phyloP scores from a whole-genome alignment of 495 filamentous ascomycete species.

The Penicillium ucsense region DNA sequence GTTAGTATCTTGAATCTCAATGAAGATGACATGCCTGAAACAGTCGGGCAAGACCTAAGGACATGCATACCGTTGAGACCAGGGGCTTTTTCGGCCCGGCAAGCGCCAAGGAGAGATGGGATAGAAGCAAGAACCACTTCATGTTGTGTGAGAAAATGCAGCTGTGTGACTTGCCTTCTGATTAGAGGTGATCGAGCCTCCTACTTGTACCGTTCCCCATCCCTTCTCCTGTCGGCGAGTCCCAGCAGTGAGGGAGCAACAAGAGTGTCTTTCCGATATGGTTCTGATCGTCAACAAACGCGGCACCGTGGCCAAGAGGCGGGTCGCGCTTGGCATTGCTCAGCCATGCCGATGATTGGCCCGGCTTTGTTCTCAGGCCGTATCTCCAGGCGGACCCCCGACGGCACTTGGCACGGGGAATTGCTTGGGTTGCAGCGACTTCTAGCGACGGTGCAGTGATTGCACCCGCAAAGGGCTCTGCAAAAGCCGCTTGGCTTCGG shows the following conservation, averaged over 20 bases:
- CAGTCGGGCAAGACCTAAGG: too few relatives aligned
- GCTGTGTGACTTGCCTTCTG: too few relatives aligned
- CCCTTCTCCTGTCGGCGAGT: too few relatives aligned
- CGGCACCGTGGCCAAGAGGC: conserved; percentile 4
- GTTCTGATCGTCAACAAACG: too few relatives aligned
- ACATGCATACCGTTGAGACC: conserved; percentile 9
- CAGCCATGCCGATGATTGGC: conserved; percentile 4
- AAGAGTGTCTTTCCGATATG: too few relatives aligned
- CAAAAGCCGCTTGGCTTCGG: background rate
- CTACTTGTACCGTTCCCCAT: too few relatives aligned
- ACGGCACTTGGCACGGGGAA: conserved; percentile 7
- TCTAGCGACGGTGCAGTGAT: too few relatives aligned
- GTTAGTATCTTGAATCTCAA: too few relatives aligned
- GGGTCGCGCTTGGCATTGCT: conserved; percentile 7
- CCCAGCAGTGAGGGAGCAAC: too few relatives aligned
- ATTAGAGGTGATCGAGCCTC: too few relatives aligned
- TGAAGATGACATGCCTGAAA: too few relatives aligned
- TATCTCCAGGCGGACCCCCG: conserved; percentile 10
- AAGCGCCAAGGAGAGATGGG: conserved; percentile 2
- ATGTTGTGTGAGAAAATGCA: too few relatives aligned
- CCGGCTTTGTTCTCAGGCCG: background rate
- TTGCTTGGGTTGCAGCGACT: conserved; percentile 14
- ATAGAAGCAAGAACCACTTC: conserved; percentile 7
- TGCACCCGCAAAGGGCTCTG: conserved; percentile 5
- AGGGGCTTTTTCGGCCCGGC: conserved; percentile 5